Evolutionary conservation across 495 filamentous ascomycete genomes (phyloP).

Genomic region (Cercophora sp.): DNA sequence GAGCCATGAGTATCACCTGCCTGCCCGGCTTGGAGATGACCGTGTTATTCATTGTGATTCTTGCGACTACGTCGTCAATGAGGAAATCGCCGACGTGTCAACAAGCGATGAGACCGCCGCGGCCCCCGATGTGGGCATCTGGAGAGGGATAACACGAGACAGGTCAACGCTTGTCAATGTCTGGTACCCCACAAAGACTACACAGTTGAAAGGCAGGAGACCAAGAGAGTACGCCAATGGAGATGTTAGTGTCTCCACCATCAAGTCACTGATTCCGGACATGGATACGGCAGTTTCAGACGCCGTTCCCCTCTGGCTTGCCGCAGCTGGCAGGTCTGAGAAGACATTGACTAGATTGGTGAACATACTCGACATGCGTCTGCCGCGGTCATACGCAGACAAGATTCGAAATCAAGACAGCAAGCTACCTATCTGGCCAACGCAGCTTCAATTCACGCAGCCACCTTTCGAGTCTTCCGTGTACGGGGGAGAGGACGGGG

Average conservation of each 20-base stretch:
- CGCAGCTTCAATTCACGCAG: background rate
- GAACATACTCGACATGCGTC: constrained; percentile 49
- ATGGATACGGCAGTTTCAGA: constrained; percentile 69
- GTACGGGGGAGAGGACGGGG: constrained; percentile 2
- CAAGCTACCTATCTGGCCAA: constrained; percentile 21
- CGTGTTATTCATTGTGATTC: constrained; percentile 67
- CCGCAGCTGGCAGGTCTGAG: constrained; percentile 14
- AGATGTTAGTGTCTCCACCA: constrained; percentile 65
- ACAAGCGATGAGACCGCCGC: constrained; percentile 2
- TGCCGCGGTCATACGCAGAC: constrained; percentile 13
- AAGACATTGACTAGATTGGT: constrained; percentile 33
- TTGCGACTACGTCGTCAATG: constrained; percentile 79
- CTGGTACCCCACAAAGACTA: constrained; percentile 51
- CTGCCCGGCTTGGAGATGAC: constrained; percentile 80
- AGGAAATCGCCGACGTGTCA: constrained; percentile 56
- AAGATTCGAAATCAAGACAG: background rate
- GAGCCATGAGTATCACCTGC: constrained; percentile 92
- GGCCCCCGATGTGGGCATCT: constrained; percentile 31
- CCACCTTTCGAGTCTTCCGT: constrained; percentile 6
- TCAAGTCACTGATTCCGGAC: constrained; percentile 68
- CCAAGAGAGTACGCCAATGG: constrained; percentile 25
- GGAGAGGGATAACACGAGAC: constrained; percentile 69
- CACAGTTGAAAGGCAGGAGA: constrained; percentile 11
- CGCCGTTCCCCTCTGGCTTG: constrained; percentile 53
- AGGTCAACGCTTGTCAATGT: constrained; percentile 61